These are phyloP conservation scores for Wallacemonas collosoma DNA, from an alignment of 208 protist species.

Conservation along the genomic window DNA sequence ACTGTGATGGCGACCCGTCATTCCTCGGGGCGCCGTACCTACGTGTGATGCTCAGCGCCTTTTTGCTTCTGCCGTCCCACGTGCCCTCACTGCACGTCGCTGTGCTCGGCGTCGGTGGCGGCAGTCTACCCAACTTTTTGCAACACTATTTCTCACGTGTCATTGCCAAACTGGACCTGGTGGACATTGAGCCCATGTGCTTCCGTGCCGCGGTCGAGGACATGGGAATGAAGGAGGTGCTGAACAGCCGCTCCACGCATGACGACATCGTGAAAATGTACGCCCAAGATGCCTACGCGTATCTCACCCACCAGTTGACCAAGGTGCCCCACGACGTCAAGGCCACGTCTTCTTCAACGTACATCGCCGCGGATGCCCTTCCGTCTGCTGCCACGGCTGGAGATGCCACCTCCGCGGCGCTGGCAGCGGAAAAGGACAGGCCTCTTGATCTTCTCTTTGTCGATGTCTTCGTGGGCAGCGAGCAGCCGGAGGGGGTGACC, in stretches of 20 bases:
- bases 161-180: slow-evolving; percentile 63
- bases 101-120: slow-evolving; percentile 81
- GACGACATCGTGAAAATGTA: slow-evolving; percentile 44
- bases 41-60: slow-evolving; percentile 71
- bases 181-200: slow-evolving; percentile 79
- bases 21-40: slow-evolving; percentile 83
- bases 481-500: slow-evolving; percentile 40
- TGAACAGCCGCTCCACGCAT: slow-evolving; percentile 28
- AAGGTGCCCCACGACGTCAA: not conserved
- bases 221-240: slow-evolving; percentile 60
- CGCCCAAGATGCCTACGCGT: slow-evolving; percentile 44
- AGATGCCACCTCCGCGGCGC: slow-evolving; percentile 3
- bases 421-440: slow-evolving; percentile 2
- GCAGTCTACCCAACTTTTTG: slow-evolving; percentile 75
- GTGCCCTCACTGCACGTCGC: slow-evolving; percentile 58
- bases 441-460: slow-evolving; percentile 77
- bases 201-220: slow-evolving; percentile 74
- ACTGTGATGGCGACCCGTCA: slow-evolving; percentile 60
- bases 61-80: slow-evolving; percentile 58
- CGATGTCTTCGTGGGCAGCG: slow-evolving; percentile 82
- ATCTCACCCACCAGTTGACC: slow-evolving; percentile 23
- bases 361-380: not conserved
- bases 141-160: slow-evolving; percentile 63
- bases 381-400: not conserved
- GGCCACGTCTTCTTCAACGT: not conserved